These are phyloP conservation scores for Psilocybe tampanensis DNA, from an alignment of 768 basidiomycete species.

Conservation along the genomic window DNA sequence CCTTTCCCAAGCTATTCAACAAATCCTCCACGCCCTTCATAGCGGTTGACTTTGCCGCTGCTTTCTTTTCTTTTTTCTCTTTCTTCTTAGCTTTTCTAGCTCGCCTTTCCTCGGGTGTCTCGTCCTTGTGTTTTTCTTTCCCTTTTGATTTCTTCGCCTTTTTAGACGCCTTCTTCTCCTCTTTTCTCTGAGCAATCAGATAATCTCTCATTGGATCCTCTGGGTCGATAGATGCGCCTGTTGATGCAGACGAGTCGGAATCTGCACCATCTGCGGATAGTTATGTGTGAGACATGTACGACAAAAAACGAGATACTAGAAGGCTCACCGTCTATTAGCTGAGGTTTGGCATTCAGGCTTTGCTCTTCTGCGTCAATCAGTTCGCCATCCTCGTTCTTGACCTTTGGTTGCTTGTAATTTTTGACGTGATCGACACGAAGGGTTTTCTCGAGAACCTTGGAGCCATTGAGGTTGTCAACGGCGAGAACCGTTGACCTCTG, in stretches of 20 bases:
- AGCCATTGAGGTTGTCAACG: conserved; percentile 98
- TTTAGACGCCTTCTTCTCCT: conserved; percentile 73
- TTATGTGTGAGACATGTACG: conserved; percentile 3
- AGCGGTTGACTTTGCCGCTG: conserved; percentile 64
- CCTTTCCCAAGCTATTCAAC: conserved; percentile 48
- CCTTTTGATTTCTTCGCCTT: conserved; percentile 72
- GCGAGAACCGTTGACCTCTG: conserved; percentile 95
- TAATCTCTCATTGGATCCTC: conserved; percentile 99
- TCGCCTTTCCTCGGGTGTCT: conserved; percentile 78
- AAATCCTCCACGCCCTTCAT: conserved; percentile 70
- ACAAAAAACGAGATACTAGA: not conserved
- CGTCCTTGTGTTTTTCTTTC: conserved; percentile 70
- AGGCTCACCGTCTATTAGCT: conserved; percentile 60
- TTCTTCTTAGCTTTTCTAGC: conserved; percentile 76
- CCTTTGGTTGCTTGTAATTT: conserved; percentile 87
- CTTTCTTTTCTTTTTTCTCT: conserved; percentile 63
- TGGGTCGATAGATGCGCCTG: conserved; percentile 77
- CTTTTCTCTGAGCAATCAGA: conserved; percentile 72
- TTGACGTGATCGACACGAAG: conserved; percentile 92
- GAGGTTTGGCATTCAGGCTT: conserved; percentile 85
- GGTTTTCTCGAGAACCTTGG: conserved; percentile 81
- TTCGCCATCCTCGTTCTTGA: conserved; percentile 81
- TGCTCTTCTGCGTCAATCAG: conserved; percentile 84
- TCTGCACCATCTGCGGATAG: conserved; percentile 48
- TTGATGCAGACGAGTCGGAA: conserved; percentile 68